phyloP scores from a whole-genome alignment of 139 green algal genomes.

The Chlorella sp. region DNA sequence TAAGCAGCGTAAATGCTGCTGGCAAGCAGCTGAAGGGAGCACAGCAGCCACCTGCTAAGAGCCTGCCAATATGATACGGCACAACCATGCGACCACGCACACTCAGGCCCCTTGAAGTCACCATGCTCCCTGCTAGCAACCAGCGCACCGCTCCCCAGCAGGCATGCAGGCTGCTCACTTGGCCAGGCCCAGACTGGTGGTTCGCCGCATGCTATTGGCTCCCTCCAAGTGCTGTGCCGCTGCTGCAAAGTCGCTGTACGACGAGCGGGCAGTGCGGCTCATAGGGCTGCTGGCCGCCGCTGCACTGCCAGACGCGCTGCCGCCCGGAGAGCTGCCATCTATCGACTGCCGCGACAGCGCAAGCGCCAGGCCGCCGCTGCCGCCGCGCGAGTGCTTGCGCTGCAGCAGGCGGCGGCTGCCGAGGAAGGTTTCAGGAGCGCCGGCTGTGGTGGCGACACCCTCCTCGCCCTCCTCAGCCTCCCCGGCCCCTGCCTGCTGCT shows the following conservation, averaged over 20 bases:
- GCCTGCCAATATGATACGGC: no score
- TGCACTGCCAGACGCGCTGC: background rate
- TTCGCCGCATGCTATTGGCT: constrained; percentile 33
- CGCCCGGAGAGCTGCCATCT: background rate
- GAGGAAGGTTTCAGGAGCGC: background rate
- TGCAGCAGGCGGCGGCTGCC: constrained; percentile 18
- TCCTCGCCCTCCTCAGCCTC: background rate
- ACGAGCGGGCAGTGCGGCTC: background rate
- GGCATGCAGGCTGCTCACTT: constrained; percentile 34
- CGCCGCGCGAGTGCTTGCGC: constrained; percentile 15
- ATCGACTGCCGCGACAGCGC: background rate
- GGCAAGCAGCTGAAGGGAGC: no score
- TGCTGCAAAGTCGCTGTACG: constrained; percentile 19
- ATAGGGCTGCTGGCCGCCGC: background rate
- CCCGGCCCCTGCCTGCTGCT: background rate
- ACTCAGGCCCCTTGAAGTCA: no score
- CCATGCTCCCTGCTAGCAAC: no score
- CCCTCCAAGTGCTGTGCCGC: constrained; percentile 1
- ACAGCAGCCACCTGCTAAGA: no score
- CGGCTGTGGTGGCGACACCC: background rate
- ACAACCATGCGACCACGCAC: no score
- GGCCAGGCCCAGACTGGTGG: constrained; percentile 45
- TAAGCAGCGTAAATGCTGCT: no score
- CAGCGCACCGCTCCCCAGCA: no score
- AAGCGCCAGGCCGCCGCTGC: constrained; percentile 12